A percentile compares a stretch with the other conserved stretches of the same genome.
phyloP scores from a whole-genome alignment of 768 basidiomycete species.

The Obba rivulosa region DNA sequence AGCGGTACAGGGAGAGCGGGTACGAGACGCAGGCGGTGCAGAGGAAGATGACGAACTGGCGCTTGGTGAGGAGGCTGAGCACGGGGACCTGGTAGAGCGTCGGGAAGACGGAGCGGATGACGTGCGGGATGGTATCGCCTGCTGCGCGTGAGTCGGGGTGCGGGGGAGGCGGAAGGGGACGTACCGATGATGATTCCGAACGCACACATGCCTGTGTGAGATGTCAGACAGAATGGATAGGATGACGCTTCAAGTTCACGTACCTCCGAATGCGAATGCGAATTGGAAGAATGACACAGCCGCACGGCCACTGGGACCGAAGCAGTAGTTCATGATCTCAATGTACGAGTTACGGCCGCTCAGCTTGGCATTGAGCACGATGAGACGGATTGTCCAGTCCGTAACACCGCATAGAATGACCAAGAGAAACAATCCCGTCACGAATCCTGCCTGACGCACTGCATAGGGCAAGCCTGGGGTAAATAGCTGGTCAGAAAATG shows the following conservation, averaged over 20 bases:
- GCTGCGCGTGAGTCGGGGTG: not conserved
- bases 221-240: not conserved
- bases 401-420: conserved; percentile 77
- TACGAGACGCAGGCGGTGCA: conserved; percentile 89
- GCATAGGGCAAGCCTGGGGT: conserved; percentile 85
- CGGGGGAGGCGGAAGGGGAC: conserved; percentile 6
- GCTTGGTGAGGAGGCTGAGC: conserved; percentile 72
- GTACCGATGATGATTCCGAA: conserved; percentile 90
- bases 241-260: conserved; percentile 11
- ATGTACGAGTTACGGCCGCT: conserved; percentile 91
- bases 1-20: conserved; percentile 91
- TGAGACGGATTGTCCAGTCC: conserved; percentile 97
- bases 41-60: conserved; percentile 84
- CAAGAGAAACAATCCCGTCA: conserved; percentile 80
- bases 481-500: not conserved
- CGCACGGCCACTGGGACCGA: conserved; percentile 85
- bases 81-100: conserved; percentile 56
- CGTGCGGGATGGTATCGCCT: conserved; percentile 96
- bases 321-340: conserved; percentile 91
- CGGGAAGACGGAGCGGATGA: conserved; percentile 84
- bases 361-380: conserved; percentile 93
- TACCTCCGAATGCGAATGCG: conserved; percentile 94
- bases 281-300: conserved; percentile 98
- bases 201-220: conserved; percentile 81
- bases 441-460: conserved; percentile 89